Percentiles rank a stretch among this genome's conserved stretches.
Conservation (phyloP, 176 grass and related monocot genomes). For the sorghum (Sorghum bicolor) region Sorghum_bicolor_NCBIv3 NC_012879.2:11923501-11924000, state of each 20-base stretch:
- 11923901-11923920: not conserved
- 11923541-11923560: constrained; percentile 4
- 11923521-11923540: not conserved
- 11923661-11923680: constrained; percentile 4
- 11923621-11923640: not conserved
- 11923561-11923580: not conserved
- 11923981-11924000: not conserved
- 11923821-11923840: not conserved
- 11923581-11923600: not conserved
- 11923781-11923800: constrained; percentile 13
- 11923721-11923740: not conserved
- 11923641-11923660: not conserved
- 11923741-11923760: constrained; percentile 1
- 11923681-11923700: not conserved
- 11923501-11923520: not conserved
- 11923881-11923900: not conserved
- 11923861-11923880: too few relatives aligned
- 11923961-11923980: not conserved
- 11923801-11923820: not conserved
- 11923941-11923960: not conserved
- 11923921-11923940: not conserved
- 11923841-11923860: too few relatives aligned
- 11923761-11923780: constrained; percentile 5
- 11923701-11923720: constrained; percentile 17
- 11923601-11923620: constrained; percentile 21